Percentiles rank a stretch among this genome's conserved stretches.
Evolutionary conservation across 2,329 filamentous ascomycete species (phyloP).

Genomic region (Trichoderma koningii): DNA sequence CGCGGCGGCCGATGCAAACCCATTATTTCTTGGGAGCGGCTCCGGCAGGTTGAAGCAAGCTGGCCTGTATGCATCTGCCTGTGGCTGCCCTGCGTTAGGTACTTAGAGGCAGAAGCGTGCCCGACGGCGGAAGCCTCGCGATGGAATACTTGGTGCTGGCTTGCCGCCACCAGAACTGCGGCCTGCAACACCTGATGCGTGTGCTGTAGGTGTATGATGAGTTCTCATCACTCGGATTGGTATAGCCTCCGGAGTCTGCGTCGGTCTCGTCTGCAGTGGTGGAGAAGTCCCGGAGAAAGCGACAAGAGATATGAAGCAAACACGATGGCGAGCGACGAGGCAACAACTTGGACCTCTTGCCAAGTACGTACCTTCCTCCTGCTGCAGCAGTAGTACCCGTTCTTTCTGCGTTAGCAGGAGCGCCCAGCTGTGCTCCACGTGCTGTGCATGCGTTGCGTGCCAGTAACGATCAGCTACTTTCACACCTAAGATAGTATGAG

Average conservation of each 20-base stretch:
- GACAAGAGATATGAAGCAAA: background rate
- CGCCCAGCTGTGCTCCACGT: slow-evolving; percentile 11
- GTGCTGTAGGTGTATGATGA: too few relatives aligned
- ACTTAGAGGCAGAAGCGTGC: too few relatives aligned
- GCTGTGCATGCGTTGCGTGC: slow-evolving; percentile 2
- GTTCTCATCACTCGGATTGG: too few relatives aligned
- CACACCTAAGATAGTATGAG: too few relatives aligned
- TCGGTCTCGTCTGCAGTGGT: background rate
- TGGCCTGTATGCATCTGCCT: slow-evolving; percentile 4
- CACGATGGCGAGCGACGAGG: too few relatives aligned
- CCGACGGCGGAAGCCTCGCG: too few relatives aligned
- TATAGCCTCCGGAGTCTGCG: background rate
- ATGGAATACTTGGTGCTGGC: too few relatives aligned
- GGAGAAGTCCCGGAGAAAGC: background rate
- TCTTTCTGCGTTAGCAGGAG: background rate
- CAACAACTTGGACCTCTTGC: too few relatives aligned
- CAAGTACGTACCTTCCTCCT: background rate
- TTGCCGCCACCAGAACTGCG: too few relatives aligned
- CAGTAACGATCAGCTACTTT: background rate
- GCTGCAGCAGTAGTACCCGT: too few relatives aligned
- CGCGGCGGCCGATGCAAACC: slow-evolving; percentile 3
- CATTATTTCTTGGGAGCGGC: background rate
- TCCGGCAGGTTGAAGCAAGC: background rate
- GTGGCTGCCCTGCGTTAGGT: background rate
- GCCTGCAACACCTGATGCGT: too few relatives aligned